Percentiles rank a stretch among this genome's conserved stretches.
Evolutionary conservation across 805 yeast genomes (phyloP).

Genomic region (Ogataea corticis): DNA sequence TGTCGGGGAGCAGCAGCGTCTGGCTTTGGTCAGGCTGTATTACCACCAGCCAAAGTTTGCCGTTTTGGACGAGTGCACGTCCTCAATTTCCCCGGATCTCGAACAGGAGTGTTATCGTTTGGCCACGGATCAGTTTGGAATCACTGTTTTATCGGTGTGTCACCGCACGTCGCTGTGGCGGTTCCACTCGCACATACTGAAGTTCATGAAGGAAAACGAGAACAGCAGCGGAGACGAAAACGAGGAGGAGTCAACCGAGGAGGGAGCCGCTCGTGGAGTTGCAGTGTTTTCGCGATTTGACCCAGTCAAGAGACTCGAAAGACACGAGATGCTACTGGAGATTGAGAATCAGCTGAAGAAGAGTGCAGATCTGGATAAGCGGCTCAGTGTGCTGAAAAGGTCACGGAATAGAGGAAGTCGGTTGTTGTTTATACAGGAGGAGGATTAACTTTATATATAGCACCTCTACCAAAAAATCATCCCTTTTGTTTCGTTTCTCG

Average conservation of each 20-base stretch:
- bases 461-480: conserved; percentile 45
- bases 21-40: conserved; percentile 90
- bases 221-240: conserved; percentile 9
- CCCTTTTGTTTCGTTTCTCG: conserved; percentile 43
- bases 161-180: conserved; percentile 93
- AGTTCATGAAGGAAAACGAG: conserved; percentile 42
- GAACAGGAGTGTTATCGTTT: conserved; percentile 86
- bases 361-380: conserved; percentile 63
- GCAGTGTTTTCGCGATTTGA: conserved; percentile 55
- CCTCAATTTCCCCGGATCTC: conserved; percentile 88
- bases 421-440: conserved; percentile 28
- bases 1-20: conserved; percentile 88
- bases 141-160: conserved; percentile 85
- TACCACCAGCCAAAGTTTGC: conserved; percentile 93
- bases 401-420: conserved; percentile 23
- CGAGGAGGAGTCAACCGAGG: conserved; percentile 8
- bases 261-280: conserved; percentile 11
- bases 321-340: conserved; percentile 75
- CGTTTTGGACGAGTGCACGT: conserved; percentile 92
- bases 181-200: conserved; percentile 78
- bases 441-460: too few relatives aligned
- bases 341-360: conserved; percentile 72
- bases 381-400: conserved; percentile 56
- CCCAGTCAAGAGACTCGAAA: conserved; percentile 67
- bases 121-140: conserved; percentile 70